Evolutionary conservation across 148 eudicot species (phyloP).

Genomic region (Simmondsia chinensis): DNA sequence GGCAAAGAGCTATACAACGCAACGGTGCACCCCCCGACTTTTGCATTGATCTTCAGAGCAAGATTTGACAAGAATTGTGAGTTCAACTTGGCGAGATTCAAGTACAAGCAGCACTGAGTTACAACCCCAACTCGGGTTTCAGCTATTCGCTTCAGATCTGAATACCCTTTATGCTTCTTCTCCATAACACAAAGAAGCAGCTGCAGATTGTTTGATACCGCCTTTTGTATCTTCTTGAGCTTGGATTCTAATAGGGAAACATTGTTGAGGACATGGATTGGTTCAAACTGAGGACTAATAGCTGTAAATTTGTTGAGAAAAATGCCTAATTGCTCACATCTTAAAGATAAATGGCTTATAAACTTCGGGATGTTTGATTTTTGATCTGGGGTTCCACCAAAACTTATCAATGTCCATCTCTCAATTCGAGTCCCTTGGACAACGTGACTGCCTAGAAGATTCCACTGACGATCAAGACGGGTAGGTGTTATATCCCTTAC

Average conservation of each 20-base stretch:
- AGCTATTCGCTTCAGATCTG: slow-evolving; percentile 78
- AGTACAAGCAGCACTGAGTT: slow-evolving; percentile 84
- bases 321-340: slow-evolving; percentile 81
- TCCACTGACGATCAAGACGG: slow-evolving; percentile 82
- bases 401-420: slow-evolving; percentile 76
- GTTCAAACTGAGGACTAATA: slow-evolving; percentile 56
- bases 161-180: slow-evolving; percentile 91
- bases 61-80: slow-evolving; percentile 77
- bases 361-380: slow-evolving; percentile 59
- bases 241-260: slow-evolving; percentile 52
- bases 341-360: slow-evolving; percentile 53
- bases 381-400: slow-evolving; percentile 65
- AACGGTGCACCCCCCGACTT: slow-evolving; percentile 89
- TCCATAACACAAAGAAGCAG: slow-evolving; percentile 84
- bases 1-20: slow-evolving; percentile 67
- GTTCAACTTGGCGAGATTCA: slow-evolving; percentile 49
- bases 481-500: slow-evolving; percentile 53
- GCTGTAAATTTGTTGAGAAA: slow-evolving; percentile 46
- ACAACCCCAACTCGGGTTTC: slow-evolving; percentile 78
- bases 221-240: slow-evolving; percentile 43
- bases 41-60: slow-evolving; percentile 92
- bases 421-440: slow-evolving; percentile 66
- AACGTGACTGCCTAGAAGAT: slow-evolving; percentile 77
- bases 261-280: slow-evolving; percentile 69
- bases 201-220: slow-evolving; percentile 55